phyloP scores from a whole-genome alignment of 1,284 basidiomycete genomes.

The Coriolopsis trogii region DNA sequence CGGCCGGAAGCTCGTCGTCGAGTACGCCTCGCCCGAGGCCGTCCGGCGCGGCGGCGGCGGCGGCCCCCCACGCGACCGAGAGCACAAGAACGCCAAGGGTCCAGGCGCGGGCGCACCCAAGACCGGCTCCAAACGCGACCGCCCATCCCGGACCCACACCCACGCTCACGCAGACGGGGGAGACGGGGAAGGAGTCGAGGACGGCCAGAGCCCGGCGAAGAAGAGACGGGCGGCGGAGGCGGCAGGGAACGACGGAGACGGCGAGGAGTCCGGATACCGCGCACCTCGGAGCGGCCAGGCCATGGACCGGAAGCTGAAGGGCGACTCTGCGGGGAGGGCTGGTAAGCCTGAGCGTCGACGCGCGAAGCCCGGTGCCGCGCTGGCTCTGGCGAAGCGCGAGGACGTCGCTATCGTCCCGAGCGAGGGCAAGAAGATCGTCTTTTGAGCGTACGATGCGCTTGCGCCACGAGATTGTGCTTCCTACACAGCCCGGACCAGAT shows the following conservation, averaged over 20 bases:
- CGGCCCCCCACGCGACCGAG: constrained; percentile 37
- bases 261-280: no score
- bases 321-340: constrained; percentile 16
- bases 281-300: no score
- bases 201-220: neutral
- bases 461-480: no score
- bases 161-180: neutral
- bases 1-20: constrained; percentile 85
- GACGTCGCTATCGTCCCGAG: constrained; percentile 82
- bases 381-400: constrained; percentile 87
- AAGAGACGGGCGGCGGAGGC: neutral
- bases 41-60: constrained; percentile 73
- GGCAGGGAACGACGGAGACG: constrained; percentile 7
- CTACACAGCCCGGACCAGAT: constrained; percentile 4
- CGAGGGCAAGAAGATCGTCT: constrained; percentile 84
- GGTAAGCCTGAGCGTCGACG: constrained; percentile 48
- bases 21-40: constrained; percentile 87
- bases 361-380: constrained; percentile 86
- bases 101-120: neutral
- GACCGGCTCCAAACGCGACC: constrained; percentile 14
- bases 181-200: neutral
- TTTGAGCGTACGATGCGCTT: constrained; percentile 46
- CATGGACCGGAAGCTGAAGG: neutral
- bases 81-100: constrained; percentile 11
- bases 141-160: neutral